These are phyloP conservation scores for Neoscytalidium dimidiatum DNA, from an alignment of 2,329 filamentous ascomycete genomes.

Conservation along the genomic window DNA sequence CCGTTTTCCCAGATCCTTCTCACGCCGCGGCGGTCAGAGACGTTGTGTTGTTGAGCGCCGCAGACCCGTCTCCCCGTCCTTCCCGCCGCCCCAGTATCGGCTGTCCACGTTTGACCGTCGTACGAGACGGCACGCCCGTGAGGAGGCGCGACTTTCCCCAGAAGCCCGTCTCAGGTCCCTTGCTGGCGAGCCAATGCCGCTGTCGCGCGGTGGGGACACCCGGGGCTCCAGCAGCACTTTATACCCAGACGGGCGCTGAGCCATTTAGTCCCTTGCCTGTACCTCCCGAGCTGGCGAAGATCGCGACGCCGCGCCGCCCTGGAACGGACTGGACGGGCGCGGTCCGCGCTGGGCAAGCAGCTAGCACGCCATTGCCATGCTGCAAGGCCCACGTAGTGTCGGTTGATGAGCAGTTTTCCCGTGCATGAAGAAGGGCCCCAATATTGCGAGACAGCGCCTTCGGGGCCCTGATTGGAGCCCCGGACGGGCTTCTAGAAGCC, in stretches of 20 bases:
- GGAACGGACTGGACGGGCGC: background rate
- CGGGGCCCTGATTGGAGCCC: background rate
- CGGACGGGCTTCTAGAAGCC: slow-evolving; percentile 13
- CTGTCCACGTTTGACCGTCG: slow-evolving; percentile 12
- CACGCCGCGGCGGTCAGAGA: background rate
- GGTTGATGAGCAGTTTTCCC: background rate
- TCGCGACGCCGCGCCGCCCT: background rate
- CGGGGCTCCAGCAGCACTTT: slow-evolving; percentile 4
- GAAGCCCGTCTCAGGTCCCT: background rate
- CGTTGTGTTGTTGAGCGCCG: slow-evolving; percentile 8
- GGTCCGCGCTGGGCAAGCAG: background rate
- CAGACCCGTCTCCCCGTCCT: background rate
- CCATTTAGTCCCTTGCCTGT: background rate
- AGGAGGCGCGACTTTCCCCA: slow-evolving; percentile 4
- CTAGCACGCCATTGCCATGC: slow-evolving; percentile 3
- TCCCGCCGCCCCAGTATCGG: slow-evolving; percentile 3
- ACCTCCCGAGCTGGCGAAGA: background rate
- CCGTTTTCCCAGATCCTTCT: background rate
- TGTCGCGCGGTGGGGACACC: slow-evolving; percentile 6
- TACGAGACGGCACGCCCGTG: slow-evolving; percentile 6
- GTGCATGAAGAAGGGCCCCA: slow-evolving; percentile 14
- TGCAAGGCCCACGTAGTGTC: slow-evolving; percentile 1
- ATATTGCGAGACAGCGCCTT: slow-evolving; percentile 5
- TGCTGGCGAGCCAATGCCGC: background rate
- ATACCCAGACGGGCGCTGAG: slow-evolving; percentile 4